Percentiles rank a stretch among this genome's conserved stretches.
phyloP scores from a whole-genome alignment of 2,329 filamentous ascomycete species.

The Raffaelea ambrosiae region DNA sequence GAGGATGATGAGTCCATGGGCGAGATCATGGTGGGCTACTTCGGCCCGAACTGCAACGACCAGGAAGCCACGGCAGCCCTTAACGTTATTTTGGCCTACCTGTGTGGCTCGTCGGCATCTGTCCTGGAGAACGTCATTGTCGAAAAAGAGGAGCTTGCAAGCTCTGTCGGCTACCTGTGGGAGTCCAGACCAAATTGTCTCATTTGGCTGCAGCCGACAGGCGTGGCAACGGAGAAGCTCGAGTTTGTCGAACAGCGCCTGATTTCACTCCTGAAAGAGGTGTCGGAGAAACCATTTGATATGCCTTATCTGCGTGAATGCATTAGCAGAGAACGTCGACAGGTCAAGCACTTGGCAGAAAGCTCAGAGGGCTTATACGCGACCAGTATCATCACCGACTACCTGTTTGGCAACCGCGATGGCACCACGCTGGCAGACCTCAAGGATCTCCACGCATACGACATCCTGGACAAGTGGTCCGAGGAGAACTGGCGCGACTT shows the following conservation, averaged over 20 bases:
- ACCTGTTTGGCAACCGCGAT: constrained; percentile 79
- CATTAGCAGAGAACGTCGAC: constrained; percentile 69
- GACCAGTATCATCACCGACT: constrained; percentile 81
- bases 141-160: constrained; percentile 86
- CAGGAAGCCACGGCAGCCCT: constrained; percentile 60
- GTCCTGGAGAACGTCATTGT: constrained; percentile 87
- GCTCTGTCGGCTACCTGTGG: constrained; percentile 70
- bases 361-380: constrained; percentile 73
- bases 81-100: constrained; percentile 72
- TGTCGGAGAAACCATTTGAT: constrained; percentile 71
- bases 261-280: constrained; percentile 73
- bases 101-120: constrained; percentile 88
- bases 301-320: constrained; percentile 88
- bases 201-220: constrained; percentile 77
- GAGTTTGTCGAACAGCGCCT: constrained; percentile 77
- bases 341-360: constrained; percentile 78
- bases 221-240: constrained; percentile 80
- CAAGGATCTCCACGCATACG: constrained; percentile 48
- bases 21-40: constrained; percentile 77
- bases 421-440: constrained; percentile 65
- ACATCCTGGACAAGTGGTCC: constrained; percentile 67
- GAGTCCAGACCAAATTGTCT: constrained; percentile 74
- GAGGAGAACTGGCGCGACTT: constrained; percentile 79
- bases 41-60: constrained; percentile 77
- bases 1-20: constrained; percentile 94